A percentile compares a stretch with the other conserved stretches of the same genome.
Conservation (phyloP, 225 moss, liverwort and hornwort species). For the Polytrichum commune region DNA sequence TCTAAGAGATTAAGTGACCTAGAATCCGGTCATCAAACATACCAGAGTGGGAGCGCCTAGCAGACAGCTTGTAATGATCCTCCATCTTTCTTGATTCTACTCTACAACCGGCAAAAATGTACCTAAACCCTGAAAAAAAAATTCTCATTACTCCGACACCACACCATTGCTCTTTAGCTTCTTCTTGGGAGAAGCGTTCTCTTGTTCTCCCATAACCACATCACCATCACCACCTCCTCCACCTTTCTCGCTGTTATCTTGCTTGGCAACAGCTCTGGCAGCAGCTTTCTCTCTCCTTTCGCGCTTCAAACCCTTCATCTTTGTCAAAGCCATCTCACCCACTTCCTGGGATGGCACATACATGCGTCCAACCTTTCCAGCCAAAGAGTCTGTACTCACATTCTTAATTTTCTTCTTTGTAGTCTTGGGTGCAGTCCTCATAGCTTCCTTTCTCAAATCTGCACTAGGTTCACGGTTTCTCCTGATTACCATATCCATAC, state of each 20-base stretch:
- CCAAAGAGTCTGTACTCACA: constrained; percentile 74
- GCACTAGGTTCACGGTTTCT: constrained; percentile 72
- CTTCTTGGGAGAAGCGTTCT: constrained; percentile 29
- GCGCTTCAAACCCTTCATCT: constrained; percentile 73
- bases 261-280: constrained; percentile 43
- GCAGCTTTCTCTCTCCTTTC: constrained; percentile 55
- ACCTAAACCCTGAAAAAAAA: background rate
- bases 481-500: constrained; percentile 68
- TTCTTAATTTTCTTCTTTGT: constrained; percentile 96
- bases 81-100: too few relatives aligned
- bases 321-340: constrained; percentile 53
- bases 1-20: too few relatives aligned
- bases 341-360: constrained; percentile 96
- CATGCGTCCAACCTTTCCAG: constrained; percentile 88
- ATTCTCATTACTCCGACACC: background rate
- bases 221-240: constrained; percentile 10
- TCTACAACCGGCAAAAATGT: background rate
- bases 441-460: constrained; percentile 72
- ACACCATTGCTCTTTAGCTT: constrained; percentile 22
- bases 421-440: constrained; percentile 50
- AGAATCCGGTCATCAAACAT: too few relatives aligned
- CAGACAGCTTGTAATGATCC: too few relatives aligned
- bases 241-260: constrained; percentile 25
- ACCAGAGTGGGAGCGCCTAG: too few relatives aligned
- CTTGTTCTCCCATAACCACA: constrained; percentile 37